These are phyloP conservation scores for Conringia planisiliqua DNA, from an alignment of 345 rosid species.

Conservation along the genomic window DNA sequence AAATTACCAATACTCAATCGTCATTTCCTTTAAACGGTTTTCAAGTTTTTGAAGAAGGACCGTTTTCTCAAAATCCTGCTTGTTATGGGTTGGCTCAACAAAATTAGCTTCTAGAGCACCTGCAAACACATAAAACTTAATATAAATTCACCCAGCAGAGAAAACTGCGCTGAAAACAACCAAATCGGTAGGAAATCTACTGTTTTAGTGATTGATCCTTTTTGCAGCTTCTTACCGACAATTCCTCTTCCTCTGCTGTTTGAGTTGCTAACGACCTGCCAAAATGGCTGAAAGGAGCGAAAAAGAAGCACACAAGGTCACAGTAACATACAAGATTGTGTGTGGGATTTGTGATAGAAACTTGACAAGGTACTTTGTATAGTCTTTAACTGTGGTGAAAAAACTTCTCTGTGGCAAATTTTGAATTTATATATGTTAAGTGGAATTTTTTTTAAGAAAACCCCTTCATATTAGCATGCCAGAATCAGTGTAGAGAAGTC, in stretches of 20 bases:
- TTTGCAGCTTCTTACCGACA: slow-evolving; percentile 66
- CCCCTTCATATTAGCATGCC: neutral
- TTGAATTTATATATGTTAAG: neutral
- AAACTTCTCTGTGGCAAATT: neutral
- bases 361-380: neutral
- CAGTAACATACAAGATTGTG: neutral
- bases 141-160: neutral
- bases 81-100: slow-evolving; percentile 91
- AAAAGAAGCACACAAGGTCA: neutral
- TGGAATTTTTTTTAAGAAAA: neutral
- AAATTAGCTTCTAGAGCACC: slow-evolving; percentile 93
- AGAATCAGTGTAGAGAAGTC: neutral
- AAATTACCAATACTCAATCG: slow-evolving; percentile 79
- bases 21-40: slow-evolving; percentile 89
- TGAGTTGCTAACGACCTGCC: slow-evolving; percentile 59
- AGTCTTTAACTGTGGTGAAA: neutral
- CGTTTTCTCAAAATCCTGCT: slow-evolving; percentile 97
- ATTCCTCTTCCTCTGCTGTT: slow-evolving; percentile 77
- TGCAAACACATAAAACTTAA: slow-evolving; percentile 32
- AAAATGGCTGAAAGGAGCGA: slow-evolving; percentile 67
- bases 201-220: slow-evolving; percentile 1
- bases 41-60: slow-evolving; percentile 93
- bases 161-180: neutral
- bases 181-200: neutral
- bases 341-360: neutral